Percentiles rank a stretch among this genome's conserved stretches.
Evolutionary conservation across 2,329 filamentous ascomycete genomes (phyloP).

Genomic region (Exophiala oligosperma): DNA sequence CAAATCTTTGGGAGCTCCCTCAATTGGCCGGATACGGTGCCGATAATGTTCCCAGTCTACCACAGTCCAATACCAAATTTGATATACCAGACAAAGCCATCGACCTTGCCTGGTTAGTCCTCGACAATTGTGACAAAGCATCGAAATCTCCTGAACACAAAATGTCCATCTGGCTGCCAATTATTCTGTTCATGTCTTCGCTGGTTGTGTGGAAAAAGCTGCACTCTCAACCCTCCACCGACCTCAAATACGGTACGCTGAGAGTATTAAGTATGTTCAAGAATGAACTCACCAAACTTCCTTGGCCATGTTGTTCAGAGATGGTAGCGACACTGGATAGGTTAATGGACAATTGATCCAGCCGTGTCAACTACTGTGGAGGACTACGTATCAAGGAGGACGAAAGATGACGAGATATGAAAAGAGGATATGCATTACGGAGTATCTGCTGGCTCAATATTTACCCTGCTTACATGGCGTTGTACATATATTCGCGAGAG

Average conservation of each 20-base stretch:
- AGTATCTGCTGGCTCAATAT: no score
- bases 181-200: slow-evolving; percentile 6
- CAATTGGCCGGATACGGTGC: slow-evolving; percentile 6
- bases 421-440: no score
- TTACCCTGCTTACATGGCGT: no score
- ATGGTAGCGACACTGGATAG: slow-evolving; percentile 11
- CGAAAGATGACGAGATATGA: no score
- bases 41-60: neutral
- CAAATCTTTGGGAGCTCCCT: slow-evolving; percentile 3
- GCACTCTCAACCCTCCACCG: neutral
- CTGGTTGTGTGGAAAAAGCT: slow-evolving; percentile 12
- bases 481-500: no score
- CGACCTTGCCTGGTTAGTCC: slow-evolving; percentile 11
- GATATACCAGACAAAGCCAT: slow-evolving; percentile 10
- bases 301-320: slow-evolving; percentile 10
- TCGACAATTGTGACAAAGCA: slow-evolving; percentile 4
- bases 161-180: slow-evolving; percentile 7
- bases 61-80: neutral
- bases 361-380: neutral
- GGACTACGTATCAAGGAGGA: neutral
- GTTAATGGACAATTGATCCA: slow-evolving; percentile 7
- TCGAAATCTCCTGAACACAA: neutral
- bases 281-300: slow-evolving; percentile 9
- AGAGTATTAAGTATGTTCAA: slow-evolving; percentile 13
- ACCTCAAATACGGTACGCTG: slow-evolving; percentile 9